A percentile compares a stretch with the other conserved stretches of the same genome.
Conservation (phyloP, 2,329 filamentous ascomycete genomes). For the Trichophyton benhamiae region DNA sequence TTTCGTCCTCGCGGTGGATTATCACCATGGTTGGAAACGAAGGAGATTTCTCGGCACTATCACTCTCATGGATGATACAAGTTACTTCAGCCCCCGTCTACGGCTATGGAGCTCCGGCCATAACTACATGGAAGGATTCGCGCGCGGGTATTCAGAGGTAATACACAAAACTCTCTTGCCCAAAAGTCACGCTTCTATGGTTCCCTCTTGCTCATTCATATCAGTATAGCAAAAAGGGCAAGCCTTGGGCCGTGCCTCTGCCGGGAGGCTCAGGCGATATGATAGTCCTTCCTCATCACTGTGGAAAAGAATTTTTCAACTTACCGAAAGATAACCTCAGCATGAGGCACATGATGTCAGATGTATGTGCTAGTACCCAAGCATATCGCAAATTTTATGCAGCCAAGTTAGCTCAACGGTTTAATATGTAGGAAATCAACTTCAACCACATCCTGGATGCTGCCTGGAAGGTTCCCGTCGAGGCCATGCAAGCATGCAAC, state of each 20-base stretch:
- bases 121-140: not conserved
- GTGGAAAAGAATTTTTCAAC: not conserved
- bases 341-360: not conserved
- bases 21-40: not conserved
- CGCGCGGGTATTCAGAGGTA: not conserved
- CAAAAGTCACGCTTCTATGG: not conserved
- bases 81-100: not conserved
- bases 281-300: not conserved
- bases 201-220: not conserved
- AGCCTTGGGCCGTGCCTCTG: not conserved
- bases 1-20: not conserved
- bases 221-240: constrained; percentile 3
- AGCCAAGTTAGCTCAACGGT: not conserved
- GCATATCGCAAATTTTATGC: not conserved
- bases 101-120: not conserved
- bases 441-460: not conserved
- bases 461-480: not conserved
- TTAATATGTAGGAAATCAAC: not conserved
- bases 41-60: not conserved
- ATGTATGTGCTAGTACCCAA: not conserved
- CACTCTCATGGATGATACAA: not conserved
- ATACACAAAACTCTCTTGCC: not conserved
- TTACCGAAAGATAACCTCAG: not conserved
- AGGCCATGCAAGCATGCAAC: not conserved
- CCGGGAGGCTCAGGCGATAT: not conserved